These are phyloP conservation scores for Syzygium syzygioides DNA, from an alignment of 441 rosid genomes.

Conservation along the genomic window DNA sequence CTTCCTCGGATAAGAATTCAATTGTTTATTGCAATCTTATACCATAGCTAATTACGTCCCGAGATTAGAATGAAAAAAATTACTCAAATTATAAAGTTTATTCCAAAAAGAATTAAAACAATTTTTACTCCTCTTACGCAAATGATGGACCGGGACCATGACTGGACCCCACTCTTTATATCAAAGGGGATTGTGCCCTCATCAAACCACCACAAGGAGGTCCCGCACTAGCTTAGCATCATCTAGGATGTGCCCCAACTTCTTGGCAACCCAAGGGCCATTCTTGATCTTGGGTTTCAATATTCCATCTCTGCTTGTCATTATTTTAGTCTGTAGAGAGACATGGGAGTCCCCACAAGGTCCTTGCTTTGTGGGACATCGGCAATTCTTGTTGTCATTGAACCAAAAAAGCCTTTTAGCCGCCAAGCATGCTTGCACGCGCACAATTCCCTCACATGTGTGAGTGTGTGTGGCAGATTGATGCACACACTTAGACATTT, in stretches of 20 bases:
- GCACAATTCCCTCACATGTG: constrained; percentile 31
- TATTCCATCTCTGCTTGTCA: background rate
- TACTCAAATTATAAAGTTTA: background rate
- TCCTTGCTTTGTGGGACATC: constrained; percentile 22
- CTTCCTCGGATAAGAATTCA: background rate
- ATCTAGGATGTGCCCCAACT: constrained; percentile 45
- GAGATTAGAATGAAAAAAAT: background rate
- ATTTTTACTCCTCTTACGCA: background rate
- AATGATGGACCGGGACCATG: background rate
- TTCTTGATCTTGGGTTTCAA: constrained; percentile 8
- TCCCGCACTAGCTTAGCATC: constrained; percentile 36
- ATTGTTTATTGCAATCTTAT: background rate
- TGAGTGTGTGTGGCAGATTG: constrained; percentile 3
- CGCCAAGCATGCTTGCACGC: constrained; percentile 55
- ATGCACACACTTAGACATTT: background rate
- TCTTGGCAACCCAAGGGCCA: constrained; percentile 28
- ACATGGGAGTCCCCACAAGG: constrained; percentile 36
- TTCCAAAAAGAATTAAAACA: background rate
- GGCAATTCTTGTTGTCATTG: constrained; percentile 3
- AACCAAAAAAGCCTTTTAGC: constrained; percentile 27
- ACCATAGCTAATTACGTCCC: background rate
- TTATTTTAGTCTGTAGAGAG: constrained; percentile 1
- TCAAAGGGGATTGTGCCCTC: constrained; percentile 14
- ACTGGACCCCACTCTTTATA: background rate
- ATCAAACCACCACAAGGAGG: constrained; percentile 43